Conservation (phyloP, 2,329 filamentous ascomycete genomes). For the Phyllosticta paracitricarpa region DNA sequence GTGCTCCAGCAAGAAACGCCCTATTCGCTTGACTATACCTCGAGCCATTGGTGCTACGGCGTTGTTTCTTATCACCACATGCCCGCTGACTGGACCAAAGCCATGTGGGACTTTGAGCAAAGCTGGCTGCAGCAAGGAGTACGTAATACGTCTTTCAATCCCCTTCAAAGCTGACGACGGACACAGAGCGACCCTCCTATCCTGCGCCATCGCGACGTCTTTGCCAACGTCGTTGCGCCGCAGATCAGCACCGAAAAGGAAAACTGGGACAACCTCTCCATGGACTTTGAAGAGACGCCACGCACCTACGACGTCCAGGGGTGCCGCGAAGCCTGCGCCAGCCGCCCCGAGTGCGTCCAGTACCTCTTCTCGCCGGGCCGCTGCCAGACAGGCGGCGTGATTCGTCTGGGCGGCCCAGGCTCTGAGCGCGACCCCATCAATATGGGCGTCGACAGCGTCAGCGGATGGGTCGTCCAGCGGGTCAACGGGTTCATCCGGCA, state of each 20-base stretch:
- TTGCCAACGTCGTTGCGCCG: constrained; percentile 23
- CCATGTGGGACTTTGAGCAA: constrained; percentile 31
- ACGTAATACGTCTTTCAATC: constrained; percentile 8
- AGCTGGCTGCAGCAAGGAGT: constrained; percentile 25
- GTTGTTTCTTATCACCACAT: constrained; percentile 34
- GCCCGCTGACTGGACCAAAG: constrained; percentile 26
- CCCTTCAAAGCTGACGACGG: constrained; percentile 12
- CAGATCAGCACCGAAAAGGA: constrained; percentile 17
- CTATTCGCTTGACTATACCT: constrained; percentile 19
- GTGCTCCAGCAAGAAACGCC: constrained; percentile 22
- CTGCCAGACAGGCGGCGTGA: constrained; percentile 21
- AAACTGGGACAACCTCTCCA: constrained; percentile 28
- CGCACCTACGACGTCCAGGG: constrained; percentile 25
- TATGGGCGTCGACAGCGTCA: constrained; percentile 14
- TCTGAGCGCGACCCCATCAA: constrained; percentile 14
- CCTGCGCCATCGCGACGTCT: constrained; percentile 29
- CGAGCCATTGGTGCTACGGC: constrained; percentile 35
- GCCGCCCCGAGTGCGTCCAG: constrained; percentile 23
- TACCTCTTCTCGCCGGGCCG: constrained; percentile 26
- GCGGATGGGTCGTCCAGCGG: constrained; percentile 28
- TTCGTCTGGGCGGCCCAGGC: constrained; percentile 24
- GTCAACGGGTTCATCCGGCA: constrained; percentile 24
- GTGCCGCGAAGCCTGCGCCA: constrained; percentile 25
- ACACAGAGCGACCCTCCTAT: constrained; percentile 21
- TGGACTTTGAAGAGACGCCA: constrained; percentile 14